Evolutionary conservation across 352 stramenopile genomes (phyloP).

Genomic region (Pythium monospermum): DNA sequence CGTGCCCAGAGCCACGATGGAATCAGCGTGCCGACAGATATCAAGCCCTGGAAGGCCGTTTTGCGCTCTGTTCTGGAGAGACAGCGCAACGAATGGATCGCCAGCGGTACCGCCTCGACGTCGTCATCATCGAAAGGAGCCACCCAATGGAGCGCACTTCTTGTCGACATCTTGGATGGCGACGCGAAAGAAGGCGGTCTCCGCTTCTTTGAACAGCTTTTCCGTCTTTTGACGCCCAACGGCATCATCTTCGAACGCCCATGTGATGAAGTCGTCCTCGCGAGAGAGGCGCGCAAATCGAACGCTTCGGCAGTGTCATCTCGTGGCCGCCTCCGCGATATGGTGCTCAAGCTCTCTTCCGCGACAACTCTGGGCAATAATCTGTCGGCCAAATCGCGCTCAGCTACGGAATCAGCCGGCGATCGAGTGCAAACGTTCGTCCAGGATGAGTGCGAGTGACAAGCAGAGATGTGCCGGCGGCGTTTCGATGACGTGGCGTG

Average conservation of each 20-base stretch:
- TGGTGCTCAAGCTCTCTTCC: slow-evolving; percentile 21
- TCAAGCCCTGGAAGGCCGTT: slow-evolving; percentile 7
- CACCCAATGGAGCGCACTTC: slow-evolving; percentile 15
- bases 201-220: slow-evolving; percentile 3
- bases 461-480: too few species aligned
- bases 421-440: too few species aligned
- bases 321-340: slow-evolving; percentile 9
- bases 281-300: too few species aligned
- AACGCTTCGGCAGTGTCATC: too few species aligned
- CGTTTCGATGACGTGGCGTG: too few species aligned
- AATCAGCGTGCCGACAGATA: not conserved
- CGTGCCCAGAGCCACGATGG: not conserved
- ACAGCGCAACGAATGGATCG: slow-evolving; percentile 12
- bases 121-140: not conserved
- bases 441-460: too few species aligned
- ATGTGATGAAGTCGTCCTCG: not conserved
- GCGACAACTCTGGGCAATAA: too few species aligned
- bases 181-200: slow-evolving; percentile 13
- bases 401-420: too few species aligned
- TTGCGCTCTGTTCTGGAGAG: not conserved
- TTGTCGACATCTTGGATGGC: slow-evolving; percentile 18
- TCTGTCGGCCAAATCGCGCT: too few species aligned
- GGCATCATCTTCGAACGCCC: slow-evolving; percentile 14
- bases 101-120: not conserved
- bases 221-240: slow-evolving; percentile 14